These are phyloP conservation scores for Backusella tuberculispora DNA, from an alignment of 192 early-diverging fungal species.

Conservation along the genomic window DNA sequence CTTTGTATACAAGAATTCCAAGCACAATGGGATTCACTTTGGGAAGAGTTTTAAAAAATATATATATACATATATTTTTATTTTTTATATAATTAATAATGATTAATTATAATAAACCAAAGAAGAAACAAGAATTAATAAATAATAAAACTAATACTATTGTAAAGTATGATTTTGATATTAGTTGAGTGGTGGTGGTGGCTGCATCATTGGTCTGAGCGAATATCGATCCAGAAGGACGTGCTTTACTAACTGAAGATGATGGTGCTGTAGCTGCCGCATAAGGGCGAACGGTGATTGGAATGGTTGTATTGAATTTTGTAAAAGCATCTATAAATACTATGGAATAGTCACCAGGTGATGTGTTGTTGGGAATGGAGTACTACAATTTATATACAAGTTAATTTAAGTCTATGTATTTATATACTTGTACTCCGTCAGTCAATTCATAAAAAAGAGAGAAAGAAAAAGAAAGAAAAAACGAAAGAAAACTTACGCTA, in stretches of 20 bases:
- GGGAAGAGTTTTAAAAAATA: constrained; percentile 54
- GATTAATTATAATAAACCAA: neutral
- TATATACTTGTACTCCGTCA: neutral
- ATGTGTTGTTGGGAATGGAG: constrained; percentile 26
- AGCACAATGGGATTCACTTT: constrained; percentile 65
- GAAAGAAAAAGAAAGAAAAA: too few species aligned
- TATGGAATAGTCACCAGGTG: constrained; percentile 32
- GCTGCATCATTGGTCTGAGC: neutral
- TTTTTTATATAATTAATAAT: neutral
- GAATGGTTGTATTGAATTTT: constrained; percentile 26
- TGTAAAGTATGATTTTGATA: neutral
- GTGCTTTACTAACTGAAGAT: neutral
- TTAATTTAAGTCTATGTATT: neutral
- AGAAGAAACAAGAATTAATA: neutral
- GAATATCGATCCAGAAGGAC: constrained; percentile 19
- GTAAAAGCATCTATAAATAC: constrained; percentile 24
- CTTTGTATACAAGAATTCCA: constrained; percentile 59
- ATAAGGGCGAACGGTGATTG: constrained; percentile 25
- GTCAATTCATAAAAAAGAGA: neutral
- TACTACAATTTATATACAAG: constrained; percentile 17
- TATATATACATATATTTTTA: neutral
- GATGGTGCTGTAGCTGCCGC: constrained; percentile 1
- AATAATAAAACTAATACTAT: neutral
- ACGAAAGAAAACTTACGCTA: constrained; percentile 18
- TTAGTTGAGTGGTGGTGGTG: neutral